phyloP scores from a whole-genome alignment of 2,329 filamentous ascomycete genomes.

The Trichoderma cornu-damae region DNA sequence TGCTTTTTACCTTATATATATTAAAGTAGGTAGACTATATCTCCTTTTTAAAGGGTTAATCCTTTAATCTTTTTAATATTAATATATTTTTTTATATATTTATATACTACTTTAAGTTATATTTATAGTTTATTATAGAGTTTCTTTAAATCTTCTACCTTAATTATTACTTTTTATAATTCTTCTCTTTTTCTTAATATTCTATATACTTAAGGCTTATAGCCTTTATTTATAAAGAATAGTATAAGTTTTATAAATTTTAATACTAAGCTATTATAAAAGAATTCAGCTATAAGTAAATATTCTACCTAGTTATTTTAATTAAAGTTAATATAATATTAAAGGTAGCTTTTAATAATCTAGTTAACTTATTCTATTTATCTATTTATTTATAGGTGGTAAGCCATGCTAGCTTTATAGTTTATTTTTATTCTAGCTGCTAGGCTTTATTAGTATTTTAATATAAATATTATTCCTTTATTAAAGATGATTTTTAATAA shows the following conservation, averaged over 20 bases:
- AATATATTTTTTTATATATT: neutral
- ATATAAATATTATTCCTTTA: neutral
- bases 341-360: neutral
- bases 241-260: too few species aligned
- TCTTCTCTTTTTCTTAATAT: too few species aligned
- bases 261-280: too few species aligned
- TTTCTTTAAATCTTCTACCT: too few species aligned
- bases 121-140: neutral
- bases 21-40: neutral
- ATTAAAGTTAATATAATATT: neutral
- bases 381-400: too few species aligned
- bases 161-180: too few species aligned
- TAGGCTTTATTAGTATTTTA: neutral
- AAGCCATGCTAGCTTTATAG: too few species aligned
- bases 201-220: too few species aligned
- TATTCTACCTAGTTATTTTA: neutral
- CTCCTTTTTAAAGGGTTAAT: neutral
- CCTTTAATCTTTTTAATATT: too few species aligned
- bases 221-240: too few species aligned
- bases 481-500: neutral
- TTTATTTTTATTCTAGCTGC: neutral
- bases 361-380: too few species aligned
- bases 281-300: too few species aligned
- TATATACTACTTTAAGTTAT: neutral
- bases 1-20: neutral